phyloP scores from a whole-genome alignment of 2,329 filamentous ascomycete genomes.

The Pestalotiopsis fici region DNA sequence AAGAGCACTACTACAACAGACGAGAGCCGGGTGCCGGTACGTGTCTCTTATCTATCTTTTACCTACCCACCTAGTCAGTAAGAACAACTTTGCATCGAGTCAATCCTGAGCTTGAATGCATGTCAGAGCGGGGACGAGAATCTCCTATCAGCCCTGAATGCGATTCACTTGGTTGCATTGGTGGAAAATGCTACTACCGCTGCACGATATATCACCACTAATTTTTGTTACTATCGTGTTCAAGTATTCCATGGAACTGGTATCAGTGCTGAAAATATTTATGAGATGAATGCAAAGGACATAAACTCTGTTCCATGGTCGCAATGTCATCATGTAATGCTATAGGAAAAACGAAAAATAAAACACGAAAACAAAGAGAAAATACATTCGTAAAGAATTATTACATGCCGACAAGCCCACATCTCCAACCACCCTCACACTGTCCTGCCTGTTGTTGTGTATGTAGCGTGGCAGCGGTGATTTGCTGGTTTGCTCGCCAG shows the following conservation, averaged over 20 bases:
- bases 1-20: not conserved
- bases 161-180: no score
- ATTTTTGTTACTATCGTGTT: no score
- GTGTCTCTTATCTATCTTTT: not conserved
- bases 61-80: not conserved
- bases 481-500: slow-evolving; percentile 22
- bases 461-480: slow-evolving; percentile 24
- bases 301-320: slow-evolving; percentile 1
- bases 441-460: slow-evolving; percentile 11
- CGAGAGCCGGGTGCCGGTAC: not conserved
- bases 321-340: slow-evolving; percentile 22
- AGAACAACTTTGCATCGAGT: not conserved
- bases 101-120: not conserved
- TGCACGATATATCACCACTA: no score
- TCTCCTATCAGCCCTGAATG: no score
- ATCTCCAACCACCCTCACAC: slow-evolving; percentile 16
- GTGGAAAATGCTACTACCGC: no score
- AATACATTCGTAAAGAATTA: slow-evolving; percentile 43
- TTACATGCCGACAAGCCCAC: slow-evolving; percentile 47
- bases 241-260: no score
- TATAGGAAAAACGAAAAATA: slow-evolving; percentile 32
- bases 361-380: slow-evolving; percentile 28
- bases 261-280: not conserved
- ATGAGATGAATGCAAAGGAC: not conserved
- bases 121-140: not conserved